Percentiles rank a stretch among this genome's conserved stretches.
These are phyloP conservation scores for Arthrobotrys conoides DNA, from an alignment of 2,329 filamentous ascomycete species.

Conservation along the genomic window DNA sequence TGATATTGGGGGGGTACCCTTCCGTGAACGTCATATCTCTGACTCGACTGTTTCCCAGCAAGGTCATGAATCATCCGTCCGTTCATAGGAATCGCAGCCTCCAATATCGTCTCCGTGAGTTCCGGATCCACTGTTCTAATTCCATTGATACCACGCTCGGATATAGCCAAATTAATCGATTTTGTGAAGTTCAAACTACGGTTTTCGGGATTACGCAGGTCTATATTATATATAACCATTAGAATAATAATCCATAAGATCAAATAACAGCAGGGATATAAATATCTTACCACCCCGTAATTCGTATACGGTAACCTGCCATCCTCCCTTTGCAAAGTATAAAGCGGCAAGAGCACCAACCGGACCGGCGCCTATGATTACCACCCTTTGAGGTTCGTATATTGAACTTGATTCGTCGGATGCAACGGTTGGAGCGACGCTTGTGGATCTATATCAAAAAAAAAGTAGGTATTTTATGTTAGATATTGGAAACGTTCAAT, in stretches of 20 bases:
- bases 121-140: conserved; percentile 75
- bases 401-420: conserved; percentile 34
- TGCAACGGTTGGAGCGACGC: conserved; percentile 41
- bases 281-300: conserved; percentile 81
- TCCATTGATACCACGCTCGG: conserved; percentile 91
- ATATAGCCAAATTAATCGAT: conserved; percentile 97
- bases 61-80: conserved; percentile 93
- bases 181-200: conserved; percentile 94
- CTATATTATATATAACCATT: conserved; percentile 69
- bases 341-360: conserved; percentile 92
- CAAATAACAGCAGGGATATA: no score
- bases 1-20: no score
- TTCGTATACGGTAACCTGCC: conserved; percentile 95
- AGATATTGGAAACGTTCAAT: not conserved
- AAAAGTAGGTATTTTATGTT: no score
- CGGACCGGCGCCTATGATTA: conserved; percentile 91
- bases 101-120: conserved; percentile 78
- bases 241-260: not conserved
- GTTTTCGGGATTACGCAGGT: conserved; percentile 86
- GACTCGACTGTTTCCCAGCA: conserved; percentile 75
- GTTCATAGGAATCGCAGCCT: conserved; percentile 88
- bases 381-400: conserved; percentile 73
- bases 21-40: conserved; percentile 90
- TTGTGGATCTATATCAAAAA: conserved; percentile 32
- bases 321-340: conserved; percentile 89